phyloP scores from a whole-genome alignment of 2,329 filamentous ascomycete species.

The Beauveria rudraprayagi region DNA sequence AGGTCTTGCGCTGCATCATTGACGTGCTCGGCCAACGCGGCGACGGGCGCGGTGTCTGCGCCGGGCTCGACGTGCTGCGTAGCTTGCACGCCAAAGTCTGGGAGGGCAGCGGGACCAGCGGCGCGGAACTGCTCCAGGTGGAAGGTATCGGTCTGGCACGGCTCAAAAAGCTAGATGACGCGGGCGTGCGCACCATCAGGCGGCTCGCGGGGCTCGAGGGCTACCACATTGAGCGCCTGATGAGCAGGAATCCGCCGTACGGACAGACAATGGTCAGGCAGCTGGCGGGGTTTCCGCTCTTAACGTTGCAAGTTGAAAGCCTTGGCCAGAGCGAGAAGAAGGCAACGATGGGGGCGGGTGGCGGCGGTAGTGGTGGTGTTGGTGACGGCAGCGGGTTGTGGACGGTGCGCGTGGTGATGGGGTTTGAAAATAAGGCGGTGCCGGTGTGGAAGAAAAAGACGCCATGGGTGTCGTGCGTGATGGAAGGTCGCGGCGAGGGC shows the following conservation, averaged over 20 bases:
- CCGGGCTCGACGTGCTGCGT: slow-evolving; percentile 68
- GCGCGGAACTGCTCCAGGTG: slow-evolving; percentile 76
- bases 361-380: too few species aligned
- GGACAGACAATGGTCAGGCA: slow-evolving; percentile 60
- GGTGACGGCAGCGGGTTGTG: slow-evolving; percentile 11
- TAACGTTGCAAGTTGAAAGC: slow-evolving; percentile 29
- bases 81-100: slow-evolving; percentile 68
- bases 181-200: slow-evolving; percentile 63
- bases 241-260: slow-evolving; percentile 77
- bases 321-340: not conserved
- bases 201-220: slow-evolving; percentile 60
- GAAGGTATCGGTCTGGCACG: slow-evolving; percentile 66
- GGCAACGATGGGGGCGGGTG: not conserved
- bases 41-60: slow-evolving; percentile 60
- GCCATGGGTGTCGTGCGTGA: slow-evolving; percentile 66
- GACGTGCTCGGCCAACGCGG: slow-evolving; percentile 29
- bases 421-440: slow-evolving; percentile 59
- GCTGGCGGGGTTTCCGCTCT: slow-evolving; percentile 60
- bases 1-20: slow-evolving; percentile 28
- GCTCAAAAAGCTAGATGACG: slow-evolving; percentile 64
- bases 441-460: slow-evolving; percentile 55
- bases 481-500: slow-evolving; percentile 34
- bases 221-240: slow-evolving; percentile 64
- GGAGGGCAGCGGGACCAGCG: slow-evolving; percentile 67
- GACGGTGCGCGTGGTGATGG: slow-evolving; percentile 56